Evolutionary conservation across 2,329 filamentous ascomycete genomes (phyloP).

Genomic region (Fusarium foetens): DNA sequence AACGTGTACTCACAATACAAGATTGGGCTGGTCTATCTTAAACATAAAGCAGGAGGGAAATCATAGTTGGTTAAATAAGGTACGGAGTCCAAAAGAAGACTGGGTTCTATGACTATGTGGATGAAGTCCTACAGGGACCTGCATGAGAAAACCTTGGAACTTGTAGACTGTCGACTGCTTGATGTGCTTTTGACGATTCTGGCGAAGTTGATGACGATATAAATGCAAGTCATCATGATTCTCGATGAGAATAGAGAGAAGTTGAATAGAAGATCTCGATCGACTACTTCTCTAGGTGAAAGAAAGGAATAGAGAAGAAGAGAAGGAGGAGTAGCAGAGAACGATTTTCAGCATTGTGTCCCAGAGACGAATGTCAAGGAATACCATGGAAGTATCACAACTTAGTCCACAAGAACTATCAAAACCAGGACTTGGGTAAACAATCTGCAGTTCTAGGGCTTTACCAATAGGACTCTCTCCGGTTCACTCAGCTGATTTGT

Average conservation of each 20-base stretch:
- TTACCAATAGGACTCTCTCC: background rate
- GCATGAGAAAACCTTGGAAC: slow-evolving; percentile 15
- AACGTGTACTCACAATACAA: background rate
- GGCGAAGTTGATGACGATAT: background rate
- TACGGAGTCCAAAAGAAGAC: background rate
- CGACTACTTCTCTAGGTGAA: too few relatives aligned
- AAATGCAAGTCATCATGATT: background rate
- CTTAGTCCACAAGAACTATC: background rate
- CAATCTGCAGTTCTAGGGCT: background rate
- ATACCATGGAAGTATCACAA: background rate
- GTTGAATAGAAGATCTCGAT: slow-evolving; percentile 5
- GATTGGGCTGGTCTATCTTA: slow-evolving; percentile 10
- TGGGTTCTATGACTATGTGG: slow-evolving; percentile 18
- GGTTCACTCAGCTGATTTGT: background rate
- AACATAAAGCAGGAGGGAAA: slow-evolving; percentile 1
- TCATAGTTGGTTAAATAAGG: background rate
- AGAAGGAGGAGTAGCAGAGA: background rate
- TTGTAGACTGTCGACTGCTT: background rate
- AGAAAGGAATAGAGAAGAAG: background rate
- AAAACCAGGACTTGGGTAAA: background rate
- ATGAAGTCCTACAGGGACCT: slow-evolving; percentile 1
- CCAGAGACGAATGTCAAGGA: background rate
- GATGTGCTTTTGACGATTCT: background rate
- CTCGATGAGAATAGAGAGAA: background rate
- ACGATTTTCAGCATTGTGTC: background rate